Percentiles rank a stretch among this genome's conserved stretches.
phyloP scores from a whole-genome alignment of 2,329 filamentous ascomycete genomes.

The Paraphoma chrysanthemicola region DNA sequence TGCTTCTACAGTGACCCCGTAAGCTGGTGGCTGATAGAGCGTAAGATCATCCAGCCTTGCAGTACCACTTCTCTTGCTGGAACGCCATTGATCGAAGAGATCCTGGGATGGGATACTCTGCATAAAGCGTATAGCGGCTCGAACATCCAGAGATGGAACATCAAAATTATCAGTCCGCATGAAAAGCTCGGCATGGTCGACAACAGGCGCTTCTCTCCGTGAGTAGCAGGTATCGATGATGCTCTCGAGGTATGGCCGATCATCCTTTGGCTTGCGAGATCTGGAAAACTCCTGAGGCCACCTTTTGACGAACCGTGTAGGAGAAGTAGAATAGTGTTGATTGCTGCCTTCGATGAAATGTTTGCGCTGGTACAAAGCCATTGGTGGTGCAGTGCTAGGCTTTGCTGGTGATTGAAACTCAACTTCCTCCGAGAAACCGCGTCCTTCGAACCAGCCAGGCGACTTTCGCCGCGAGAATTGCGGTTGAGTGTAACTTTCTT shows the following conservation, averaged over 20 bases:
- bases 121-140: background rate
- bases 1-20: background rate
- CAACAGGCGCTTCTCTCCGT: background rate
- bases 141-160: background rate
- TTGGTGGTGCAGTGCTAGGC: background rate
- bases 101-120: background rate
- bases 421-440: no score
- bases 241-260: background rate
- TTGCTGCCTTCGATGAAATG: background rate
- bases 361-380: background rate
- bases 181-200: background rate
- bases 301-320: background rate
- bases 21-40: background rate
- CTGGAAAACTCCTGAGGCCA: background rate
- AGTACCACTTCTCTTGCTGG: background rate
- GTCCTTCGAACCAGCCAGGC: no score
- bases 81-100: background rate
- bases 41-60: constrained; percentile 8
- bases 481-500: background rate
- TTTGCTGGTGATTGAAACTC: background rate
- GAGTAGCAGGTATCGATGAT: background rate
- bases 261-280: background rate
- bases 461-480: background rate
- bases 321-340: background rate
- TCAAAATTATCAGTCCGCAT: constrained; percentile 1